Evolutionary conservation across 23 red algal genomes (phyloP).

Genomic region (Gracilaria gracilis): DNA sequence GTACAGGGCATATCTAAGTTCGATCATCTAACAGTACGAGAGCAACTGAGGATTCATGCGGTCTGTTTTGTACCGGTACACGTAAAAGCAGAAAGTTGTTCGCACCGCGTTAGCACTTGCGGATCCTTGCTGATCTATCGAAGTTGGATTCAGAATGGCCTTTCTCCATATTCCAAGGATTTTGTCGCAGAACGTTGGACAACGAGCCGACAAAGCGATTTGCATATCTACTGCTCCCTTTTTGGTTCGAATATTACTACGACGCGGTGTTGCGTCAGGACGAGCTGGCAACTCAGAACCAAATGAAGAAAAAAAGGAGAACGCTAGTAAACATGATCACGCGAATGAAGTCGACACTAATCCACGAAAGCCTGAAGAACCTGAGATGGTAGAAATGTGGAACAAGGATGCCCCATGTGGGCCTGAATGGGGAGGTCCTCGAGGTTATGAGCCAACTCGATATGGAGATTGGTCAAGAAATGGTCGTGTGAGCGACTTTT

Average conservation of each 20-base stretch:
- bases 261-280: neutral
- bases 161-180: neutral
- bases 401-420: conserved; percentile 78
- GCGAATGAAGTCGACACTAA: neutral
- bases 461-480: conserved; percentile 74
- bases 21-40: no score
- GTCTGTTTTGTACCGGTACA: no score
- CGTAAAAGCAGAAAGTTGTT: no score
- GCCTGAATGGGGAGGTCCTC: conserved; percentile 87
- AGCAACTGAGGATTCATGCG: no score
- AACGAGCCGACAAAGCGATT: neutral
- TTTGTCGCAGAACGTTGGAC: neutral
- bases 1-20: no score
- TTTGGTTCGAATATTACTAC: neutral
- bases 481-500: conserved; percentile 78
- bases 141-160: neutral
- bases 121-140: no score
- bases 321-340: neutral
- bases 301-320: neutral
- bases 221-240: no score
- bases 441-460: conserved; percentile 83
- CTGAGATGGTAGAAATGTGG: conserved; percentile 87
- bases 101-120: no score
- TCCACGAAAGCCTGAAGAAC: neutral
- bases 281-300: neutral